Base-by-base conservation (phyloP, 1,284 basidiomycete species). In the Leucoagaricus sp. region DNA sequence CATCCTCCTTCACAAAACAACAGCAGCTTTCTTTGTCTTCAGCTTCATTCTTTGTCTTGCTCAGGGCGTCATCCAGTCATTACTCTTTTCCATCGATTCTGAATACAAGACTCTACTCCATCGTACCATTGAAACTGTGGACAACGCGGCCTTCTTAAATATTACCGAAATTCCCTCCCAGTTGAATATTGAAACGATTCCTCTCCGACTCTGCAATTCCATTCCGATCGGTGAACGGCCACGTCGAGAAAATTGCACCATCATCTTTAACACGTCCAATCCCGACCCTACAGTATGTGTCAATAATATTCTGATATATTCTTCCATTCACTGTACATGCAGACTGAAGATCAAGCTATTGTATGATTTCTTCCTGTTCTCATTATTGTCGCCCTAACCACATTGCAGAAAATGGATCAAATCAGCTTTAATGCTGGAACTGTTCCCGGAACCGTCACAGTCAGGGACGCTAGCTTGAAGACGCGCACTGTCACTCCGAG, bases 1-100 rank as follows among this genome's bases (percentile, higher is more conserved):
- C n/a, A 71, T 76, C 38, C 73, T 71, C 4, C 63, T 72, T 31
- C 75, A 72, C 58, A 69, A 70, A 10, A 63, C 70, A 55, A 80
- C 81, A 10, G 65, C 73, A 33, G 66, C 74, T 3, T 85, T 84
- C 70, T 80, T 85, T 63, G 60, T 81, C 48, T 73, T 77, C 61
- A 73, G 69, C 41, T 68, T 78, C 49, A 19, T 77, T 51, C 72
- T 75, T 56, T 78, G 75, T 59, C 71, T 77, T 42, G 66, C 71
- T 6, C 76, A 78, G 54, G 76, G 75, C 61, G 67, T 80, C 52
- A 71, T 83, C 15, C 82, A 84, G 61, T 75, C 79, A 1, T 70
- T 82, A 31, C 69, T 83, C 6, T 79, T 75, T 64, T 72, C 72
- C 28, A 61, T 78, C 58, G 82, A 85, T 63, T 63, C 72, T 15